Percentiles rank a stretch among this genome's conserved stretches.
Evolutionary conservation across 23 red algal species (phyloP).

Genomic region (Gracilaria caudata): DNA sequence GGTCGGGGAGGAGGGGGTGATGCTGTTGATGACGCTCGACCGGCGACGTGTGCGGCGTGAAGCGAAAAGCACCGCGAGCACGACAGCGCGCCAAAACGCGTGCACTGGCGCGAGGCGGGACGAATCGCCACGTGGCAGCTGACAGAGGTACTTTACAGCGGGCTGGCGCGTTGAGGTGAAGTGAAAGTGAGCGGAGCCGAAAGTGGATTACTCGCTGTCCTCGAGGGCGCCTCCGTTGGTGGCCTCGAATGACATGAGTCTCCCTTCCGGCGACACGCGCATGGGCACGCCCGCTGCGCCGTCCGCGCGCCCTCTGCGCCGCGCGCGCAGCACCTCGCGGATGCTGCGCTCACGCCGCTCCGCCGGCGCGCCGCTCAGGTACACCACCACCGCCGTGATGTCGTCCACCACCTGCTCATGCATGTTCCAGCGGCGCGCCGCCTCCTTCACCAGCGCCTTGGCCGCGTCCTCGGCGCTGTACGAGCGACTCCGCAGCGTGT

Average conservation of each 20-base stretch:
- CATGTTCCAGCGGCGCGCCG: constrained; percentile 81
- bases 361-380: constrained; percentile 36
- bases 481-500: neutral
- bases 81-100: no score
- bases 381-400: constrained; percentile 91
- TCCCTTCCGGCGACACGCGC: neutral
- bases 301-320: neutral
- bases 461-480: constrained; percentile 59
- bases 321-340: constrained; percentile 7
- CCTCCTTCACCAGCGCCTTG: constrained; percentile 82
- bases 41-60: no score
- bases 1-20: no score
- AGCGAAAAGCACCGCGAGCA: neutral
- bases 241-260: neutral
- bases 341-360: constrained; percentile 6
- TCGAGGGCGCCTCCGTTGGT: neutral
- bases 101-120: no score
- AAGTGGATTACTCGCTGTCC: constrained; percentile 23
- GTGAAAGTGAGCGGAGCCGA: constrained; percentile 29
- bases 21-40: no score
- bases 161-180: neutral
- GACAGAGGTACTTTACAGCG: neutral
- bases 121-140: neutral
- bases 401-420: constrained; percentile 96
- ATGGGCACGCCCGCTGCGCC: neutral